A percentile compares a stretch with the other conserved stretches of the same genome.
phyloP scores from a whole-genome alignment of 805 yeast genomes.

The Cyberlindnera subsufficiens region DNA sequence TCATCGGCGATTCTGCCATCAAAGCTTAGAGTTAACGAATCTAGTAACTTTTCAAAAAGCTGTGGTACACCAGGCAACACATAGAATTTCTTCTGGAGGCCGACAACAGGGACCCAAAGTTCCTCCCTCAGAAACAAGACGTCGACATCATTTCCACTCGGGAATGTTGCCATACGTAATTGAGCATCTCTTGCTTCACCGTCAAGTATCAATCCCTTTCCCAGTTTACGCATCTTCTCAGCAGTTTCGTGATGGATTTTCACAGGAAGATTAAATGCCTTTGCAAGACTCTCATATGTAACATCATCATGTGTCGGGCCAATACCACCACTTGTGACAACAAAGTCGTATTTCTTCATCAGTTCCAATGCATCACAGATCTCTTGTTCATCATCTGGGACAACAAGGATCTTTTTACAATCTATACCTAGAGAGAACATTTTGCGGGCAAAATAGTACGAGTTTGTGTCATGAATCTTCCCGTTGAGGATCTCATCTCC shows the following conservation, averaged over 20 bases:
- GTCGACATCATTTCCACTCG: slow-evolving; percentile 37
- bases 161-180: slow-evolving; percentile 76
- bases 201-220: slow-evolving; percentile 31
- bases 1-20: slow-evolving; percentile 24
- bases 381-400: slow-evolving; percentile 71
- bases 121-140: slow-evolving; percentile 43
- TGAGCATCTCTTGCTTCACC: slow-evolving; percentile 52
- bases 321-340: slow-evolving; percentile 40
- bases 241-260: slow-evolving; percentile 52
- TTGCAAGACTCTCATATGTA: slow-evolving; percentile 71
- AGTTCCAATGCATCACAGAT: slow-evolving; percentile 46
- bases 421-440: slow-evolving; percentile 68
- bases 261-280: slow-evolving; percentile 48
- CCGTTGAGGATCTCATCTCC: slow-evolving; percentile 90
- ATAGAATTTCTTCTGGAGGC: slow-evolving; percentile 56
- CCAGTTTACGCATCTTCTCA: slow-evolving; percentile 48
- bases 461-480: slow-evolving; percentile 75
- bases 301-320: slow-evolving; percentile 93
- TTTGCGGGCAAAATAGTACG: slow-evolving; percentile 60
- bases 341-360: slow-evolving; percentile 55
- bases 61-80: slow-evolving; percentile 84
- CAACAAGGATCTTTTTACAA: slow-evolving; percentile 58
- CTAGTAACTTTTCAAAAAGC: slow-evolving; percentile 52
- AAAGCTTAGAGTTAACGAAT: slow-evolving; percentile 36
- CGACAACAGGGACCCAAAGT: slow-evolving; percentile 83